A percentile compares a stretch with the other conserved stretches of the same genome.
These are phyloP conservation scores for Trichoderma asperellum DNA, from an alignment of 2,329 filamentous ascomycete genomes.

Conservation along the genomic window DNA sequence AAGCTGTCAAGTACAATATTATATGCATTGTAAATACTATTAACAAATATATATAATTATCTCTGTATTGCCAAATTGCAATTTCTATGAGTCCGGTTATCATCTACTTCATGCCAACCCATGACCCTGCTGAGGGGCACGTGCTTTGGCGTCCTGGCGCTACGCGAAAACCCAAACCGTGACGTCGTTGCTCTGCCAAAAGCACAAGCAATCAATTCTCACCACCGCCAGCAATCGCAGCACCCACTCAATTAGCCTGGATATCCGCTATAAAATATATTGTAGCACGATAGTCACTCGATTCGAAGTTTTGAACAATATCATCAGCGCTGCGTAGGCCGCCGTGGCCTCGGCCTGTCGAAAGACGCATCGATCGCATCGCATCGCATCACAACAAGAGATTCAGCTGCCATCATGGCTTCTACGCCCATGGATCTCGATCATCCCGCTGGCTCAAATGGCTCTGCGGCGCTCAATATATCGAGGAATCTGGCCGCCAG, in stretches of 20 bases:
- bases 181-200: conserved; percentile 25
- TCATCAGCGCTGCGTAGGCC: background rate
- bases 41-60: too few relatives aligned
- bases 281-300: background rate
- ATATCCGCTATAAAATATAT: background rate
- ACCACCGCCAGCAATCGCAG: background rate
- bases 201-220: background rate
- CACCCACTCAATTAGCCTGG: background rate
- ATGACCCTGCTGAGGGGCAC: background rate
- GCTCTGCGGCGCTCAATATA: conserved; percentile 54
- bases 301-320: background rate
- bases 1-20: too few relatives aligned
- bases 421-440: conserved; percentile 64
- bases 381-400: background rate
- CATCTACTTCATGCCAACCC: too few relatives aligned
- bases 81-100: too few relatives aligned
- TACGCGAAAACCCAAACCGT: conserved; percentile 25
- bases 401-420: conserved; percentile 45
- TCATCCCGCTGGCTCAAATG: conserved; percentile 46
- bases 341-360: background rate
- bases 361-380: background rate
- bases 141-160: conserved; percentile 21
- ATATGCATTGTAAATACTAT: too few relatives aligned
- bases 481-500: conserved; percentile 49
- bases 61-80: too few relatives aligned